phyloP scores from a whole-genome alignment of 2,329 filamentous ascomycete genomes.

The Trichoderma brevicompactum region DNA sequence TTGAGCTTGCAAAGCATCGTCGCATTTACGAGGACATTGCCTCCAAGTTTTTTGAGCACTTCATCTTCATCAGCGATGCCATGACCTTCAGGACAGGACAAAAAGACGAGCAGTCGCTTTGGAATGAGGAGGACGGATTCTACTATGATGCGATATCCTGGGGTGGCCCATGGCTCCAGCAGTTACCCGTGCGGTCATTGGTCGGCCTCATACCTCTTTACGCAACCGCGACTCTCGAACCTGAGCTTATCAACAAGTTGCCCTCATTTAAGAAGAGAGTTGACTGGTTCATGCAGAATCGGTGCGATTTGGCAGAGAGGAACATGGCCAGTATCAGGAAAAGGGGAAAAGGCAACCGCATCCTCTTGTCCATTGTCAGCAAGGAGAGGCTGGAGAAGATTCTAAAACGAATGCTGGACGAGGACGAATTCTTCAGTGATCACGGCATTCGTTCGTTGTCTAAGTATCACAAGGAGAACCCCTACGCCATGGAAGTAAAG shows the following conservation, averaged over 20 bases:
- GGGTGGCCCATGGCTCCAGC: slow-evolving; percentile 90
- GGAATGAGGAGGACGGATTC: slow-evolving; percentile 96
- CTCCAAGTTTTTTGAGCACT: slow-evolving; percentile 98
- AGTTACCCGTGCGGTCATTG: slow-evolving; percentile 87
- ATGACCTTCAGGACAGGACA: slow-evolving; percentile 81
- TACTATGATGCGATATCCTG: slow-evolving; percentile 99
- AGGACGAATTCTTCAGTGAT: slow-evolving; percentile 88
- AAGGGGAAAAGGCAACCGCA: slow-evolving; percentile 85
- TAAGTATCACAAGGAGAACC: slow-evolving; percentile 86
- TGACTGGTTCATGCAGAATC: slow-evolving; percentile 92
- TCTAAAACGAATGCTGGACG: slow-evolving; percentile 87
- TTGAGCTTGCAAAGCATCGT: slow-evolving; percentile 93
- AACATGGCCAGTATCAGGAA: slow-evolving; percentile 94
- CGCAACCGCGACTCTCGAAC: slow-evolving; percentile 88
- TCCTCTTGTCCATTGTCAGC: slow-evolving; percentile 87
- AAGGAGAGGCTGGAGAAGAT: slow-evolving; percentile 91
- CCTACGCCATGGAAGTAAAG: slow-evolving; percentile 94
- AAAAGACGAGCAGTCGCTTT: slow-evolving; percentile 79
- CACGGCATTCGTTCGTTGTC: slow-evolving; percentile 92
- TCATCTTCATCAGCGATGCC: slow-evolving; percentile 95
- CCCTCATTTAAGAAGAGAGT: slow-evolving; percentile 91
- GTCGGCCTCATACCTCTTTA: slow-evolving; percentile 94
- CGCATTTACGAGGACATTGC: slow-evolving; percentile 96
- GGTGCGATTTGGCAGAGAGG: slow-evolving; percentile 82
- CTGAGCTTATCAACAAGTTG: slow-evolving; percentile 88